These are phyloP conservation scores for Calonectria ilicicola DNA, from an alignment of 2,329 filamentous ascomycete species.

Conservation along the genomic window DNA sequence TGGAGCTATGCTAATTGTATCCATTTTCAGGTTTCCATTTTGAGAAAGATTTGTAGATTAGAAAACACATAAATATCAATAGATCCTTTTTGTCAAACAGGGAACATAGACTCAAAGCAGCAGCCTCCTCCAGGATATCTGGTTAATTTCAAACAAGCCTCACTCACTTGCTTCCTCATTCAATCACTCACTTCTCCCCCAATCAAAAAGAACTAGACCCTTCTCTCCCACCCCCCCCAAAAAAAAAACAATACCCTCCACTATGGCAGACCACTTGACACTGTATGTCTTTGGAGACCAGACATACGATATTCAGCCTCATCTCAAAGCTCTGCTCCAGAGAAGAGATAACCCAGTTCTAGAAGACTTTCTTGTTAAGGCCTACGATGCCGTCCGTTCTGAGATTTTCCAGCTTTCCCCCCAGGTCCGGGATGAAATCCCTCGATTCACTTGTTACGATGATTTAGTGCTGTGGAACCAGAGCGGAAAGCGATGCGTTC, in stretches of 20 bases:
- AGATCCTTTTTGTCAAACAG: not conserved
- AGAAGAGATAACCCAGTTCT: slow-evolving; percentile 37
- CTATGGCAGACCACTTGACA: not conserved
- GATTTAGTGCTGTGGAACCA: slow-evolving; percentile 34
- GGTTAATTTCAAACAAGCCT: not conserved
- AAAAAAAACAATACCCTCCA: not conserved
- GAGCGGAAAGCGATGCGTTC: slow-evolving; percentile 31
- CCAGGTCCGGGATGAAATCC: slow-evolving; percentile 30
- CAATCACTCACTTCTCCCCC: not conserved
- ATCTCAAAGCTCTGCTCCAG: slow-evolving; percentile 28
- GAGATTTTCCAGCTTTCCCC: slow-evolving; percentile 31
- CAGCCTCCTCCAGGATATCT: not conserved
- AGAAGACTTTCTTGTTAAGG: slow-evolving; percentile 31
- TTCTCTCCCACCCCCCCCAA: no score
- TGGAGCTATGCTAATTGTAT: not conserved
- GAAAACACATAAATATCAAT: slow-evolving; percentile 3
- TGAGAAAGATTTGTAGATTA: not conserved
- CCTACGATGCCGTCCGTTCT: slow-evolving; percentile 30
- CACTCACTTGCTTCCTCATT: no score
- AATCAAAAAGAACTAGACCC: not conserved
- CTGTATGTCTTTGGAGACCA: slow-evolving; percentile 19
- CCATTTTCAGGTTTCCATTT: not conserved
- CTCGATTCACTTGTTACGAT: slow-evolving; percentile 33
- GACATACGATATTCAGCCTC: slow-evolving; percentile 17
- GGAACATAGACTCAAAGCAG: not conserved